Conservation (phyloP, 495 filamentous ascomycete species). For the Xylaria cubensis region DNA sequence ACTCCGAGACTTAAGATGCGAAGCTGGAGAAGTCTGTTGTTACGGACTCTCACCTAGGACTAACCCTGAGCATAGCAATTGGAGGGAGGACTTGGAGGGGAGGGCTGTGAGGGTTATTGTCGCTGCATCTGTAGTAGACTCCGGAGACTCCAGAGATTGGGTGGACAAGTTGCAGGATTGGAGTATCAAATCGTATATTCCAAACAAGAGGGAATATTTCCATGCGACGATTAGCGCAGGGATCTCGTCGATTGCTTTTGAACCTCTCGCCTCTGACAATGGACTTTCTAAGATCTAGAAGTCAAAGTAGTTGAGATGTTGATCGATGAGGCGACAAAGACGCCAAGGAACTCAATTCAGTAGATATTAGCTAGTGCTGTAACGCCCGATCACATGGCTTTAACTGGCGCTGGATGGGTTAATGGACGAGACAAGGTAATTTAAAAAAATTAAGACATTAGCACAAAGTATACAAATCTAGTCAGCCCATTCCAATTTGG, state of each 20-base stretch:
- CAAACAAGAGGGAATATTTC: background rate
- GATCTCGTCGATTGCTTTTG: background rate
- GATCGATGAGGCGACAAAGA: too few relatives aligned
- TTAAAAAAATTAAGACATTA: background rate
- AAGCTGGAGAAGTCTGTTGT: conserved; percentile 12
- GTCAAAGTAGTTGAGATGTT: too few relatives aligned
- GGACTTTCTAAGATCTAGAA: background rate
- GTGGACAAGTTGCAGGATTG: background rate
- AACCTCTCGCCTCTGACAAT: background rate
- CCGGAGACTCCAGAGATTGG: background rate
- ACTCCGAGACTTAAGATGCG: conserved; percentile 20
- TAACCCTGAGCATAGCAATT: background rate
- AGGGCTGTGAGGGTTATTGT: background rate
- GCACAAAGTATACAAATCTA: background rate
- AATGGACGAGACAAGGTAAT: background rate
- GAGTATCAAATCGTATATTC: conserved; percentile 12
- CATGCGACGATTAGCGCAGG: background rate
- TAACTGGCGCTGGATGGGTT: background rate
- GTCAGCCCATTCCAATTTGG: background rate
- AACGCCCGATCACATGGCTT: background rate
- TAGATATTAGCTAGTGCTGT: background rate
- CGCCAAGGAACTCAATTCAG: background rate
- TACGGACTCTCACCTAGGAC: conserved; percentile 10
- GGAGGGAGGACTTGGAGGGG: background rate
- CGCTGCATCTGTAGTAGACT: conserved; percentile 8